Evolutionary conservation across 2,329 filamentous ascomycete species (phyloP).

Genomic region (Apiospora pterosperma): DNA sequence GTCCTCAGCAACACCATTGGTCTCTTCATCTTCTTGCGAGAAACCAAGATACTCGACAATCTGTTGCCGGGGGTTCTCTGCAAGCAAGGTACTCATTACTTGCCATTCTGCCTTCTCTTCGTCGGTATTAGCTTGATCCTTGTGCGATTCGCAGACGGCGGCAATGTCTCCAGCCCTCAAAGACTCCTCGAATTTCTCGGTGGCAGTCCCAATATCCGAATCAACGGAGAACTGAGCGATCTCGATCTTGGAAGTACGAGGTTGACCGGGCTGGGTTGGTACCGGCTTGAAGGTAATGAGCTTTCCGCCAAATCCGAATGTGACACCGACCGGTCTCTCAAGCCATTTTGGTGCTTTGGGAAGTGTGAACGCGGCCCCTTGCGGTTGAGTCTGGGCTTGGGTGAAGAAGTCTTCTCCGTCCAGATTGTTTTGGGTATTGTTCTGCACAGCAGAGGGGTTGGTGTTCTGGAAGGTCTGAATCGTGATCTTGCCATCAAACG

Average conservation of each 20-base stretch:
- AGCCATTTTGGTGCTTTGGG: conserved; percentile 87
- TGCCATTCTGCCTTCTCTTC: conserved; percentile 97
- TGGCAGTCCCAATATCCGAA: conserved; percentile 76
- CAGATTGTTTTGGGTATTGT: conserved; percentile 62
- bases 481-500: conserved; percentile 94
- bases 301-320: conserved; percentile 95
- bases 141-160: conserved; percentile 76
- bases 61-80: conserved; percentile 79
- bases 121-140: conserved; percentile 71
- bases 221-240: conserved; percentile 91
- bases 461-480: conserved; percentile 94
- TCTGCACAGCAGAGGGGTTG: conserved; percentile 70
- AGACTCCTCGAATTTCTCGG: conserved; percentile 81
- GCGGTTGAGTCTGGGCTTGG: conserved; percentile 86
- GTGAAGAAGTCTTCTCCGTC: conserved; percentile 97
- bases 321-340: conserved; percentile 77
- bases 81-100: conserved; percentile 84
- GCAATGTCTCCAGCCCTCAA: conserved; percentile 74
- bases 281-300: conserved; percentile 70
- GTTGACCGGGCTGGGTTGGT: conserved; percentile 58
- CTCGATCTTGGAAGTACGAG: conserved; percentile 68
- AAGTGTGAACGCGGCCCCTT: conserved; percentile 85
- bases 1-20: conserved; percentile 45
- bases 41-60: conserved; percentile 92
- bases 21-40: conserved; percentile 58